Percentiles rank a stretch among this genome's conserved stretches.
Evolutionary conservation across 2,329 filamentous ascomycete genomes (phyloP).

Genomic region (Hymenoscyphus linearis): DNA sequence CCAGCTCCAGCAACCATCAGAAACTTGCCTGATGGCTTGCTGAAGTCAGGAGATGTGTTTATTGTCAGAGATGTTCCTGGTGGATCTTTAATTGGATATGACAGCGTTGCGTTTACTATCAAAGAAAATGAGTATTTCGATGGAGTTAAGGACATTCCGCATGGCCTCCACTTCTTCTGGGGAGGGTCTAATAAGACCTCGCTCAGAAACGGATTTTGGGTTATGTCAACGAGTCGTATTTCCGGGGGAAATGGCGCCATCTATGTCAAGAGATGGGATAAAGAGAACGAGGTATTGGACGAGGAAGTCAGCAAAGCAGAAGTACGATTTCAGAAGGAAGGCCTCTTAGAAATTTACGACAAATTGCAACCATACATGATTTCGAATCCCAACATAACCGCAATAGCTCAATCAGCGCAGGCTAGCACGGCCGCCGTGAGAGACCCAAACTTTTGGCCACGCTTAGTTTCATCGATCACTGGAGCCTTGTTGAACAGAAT

Average conservation of each 20-base stretch:
- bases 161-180: conserved; percentile 57
- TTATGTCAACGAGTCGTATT: conserved; percentile 32
- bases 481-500: conserved; percentile 42
- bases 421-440: neutral
- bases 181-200: conserved; percentile 45
- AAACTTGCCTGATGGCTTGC: conserved; percentile 17
- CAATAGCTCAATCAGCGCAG: conserved; percentile 1
- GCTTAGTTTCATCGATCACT: conserved; percentile 46
- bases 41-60: conserved; percentile 43
- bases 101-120: conserved; percentile 41
- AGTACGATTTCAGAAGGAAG: conserved; percentile 40
- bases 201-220: conserved; percentile 53
- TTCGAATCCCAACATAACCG: neutral
- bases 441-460: conserved; percentile 43
- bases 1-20: conserved; percentile 15
- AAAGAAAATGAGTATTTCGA: conserved; percentile 43
- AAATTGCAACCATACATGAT: conserved; percentile 24
- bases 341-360: conserved; percentile 24
- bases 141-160: conserved; percentile 50
- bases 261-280: conserved; percentile 50
- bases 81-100: conserved; percentile 28
- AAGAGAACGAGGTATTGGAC: conserved; percentile 47
- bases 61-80: conserved; percentile 46
- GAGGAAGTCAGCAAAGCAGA: conserved; percentile 43
- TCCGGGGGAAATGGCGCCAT: conserved; percentile 30